Evolutionary conservation across 768 basidiomycete species (phyloP), one percentile per base, ranked within the genome.

Genomic region (Butyriboletus loyo): DNA sequence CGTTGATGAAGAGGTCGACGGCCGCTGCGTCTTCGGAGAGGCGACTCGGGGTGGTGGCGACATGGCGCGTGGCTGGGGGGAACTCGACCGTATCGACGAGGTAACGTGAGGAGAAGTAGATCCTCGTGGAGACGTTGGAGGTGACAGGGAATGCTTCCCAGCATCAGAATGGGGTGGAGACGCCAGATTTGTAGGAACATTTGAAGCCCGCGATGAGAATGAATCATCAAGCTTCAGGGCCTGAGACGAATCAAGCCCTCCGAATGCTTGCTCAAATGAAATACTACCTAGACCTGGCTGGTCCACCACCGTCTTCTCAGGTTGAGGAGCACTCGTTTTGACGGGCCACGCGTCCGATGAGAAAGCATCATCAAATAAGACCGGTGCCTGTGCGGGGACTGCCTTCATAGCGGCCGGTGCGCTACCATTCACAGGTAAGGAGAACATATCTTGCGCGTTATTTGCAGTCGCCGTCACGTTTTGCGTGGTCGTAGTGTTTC

Each of bases 241-340:
- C 40, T 71, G 68, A 27, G 75, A 64, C 28, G 73, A 63, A 7
- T 67, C 70, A 10, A 76, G 56, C 7, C 76, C 77, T 22, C 79
- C 73, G 53, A 86, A 87, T 0, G 79, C 80, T 61, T 85, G 81
- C 54, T 83, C 82, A 47, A 81, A 81, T 9, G 75, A 74, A 50
- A 76, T 70, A 27, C 54, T 48, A 27, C 57, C 51, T 5, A 44
- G 7, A 14, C 28, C 51, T 4, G 60, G 8, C 38, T 58, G 62
- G 40, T 48, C 54, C 22, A 30, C 28, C 22, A 5, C 49, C 5
- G 53, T 28, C 47, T 58, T 62, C 43, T 62, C 64, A 46, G 59
- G 52, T 44, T 42, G 58, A 43, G 59, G 39, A 43, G 21, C 48
- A 28, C 21, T n/a, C 24, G 49, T 19, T 38, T 30, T 50, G 22